Conservation (phyloP, 768 basidiomycete species). For the Tephrocybe sp. region DNA sequence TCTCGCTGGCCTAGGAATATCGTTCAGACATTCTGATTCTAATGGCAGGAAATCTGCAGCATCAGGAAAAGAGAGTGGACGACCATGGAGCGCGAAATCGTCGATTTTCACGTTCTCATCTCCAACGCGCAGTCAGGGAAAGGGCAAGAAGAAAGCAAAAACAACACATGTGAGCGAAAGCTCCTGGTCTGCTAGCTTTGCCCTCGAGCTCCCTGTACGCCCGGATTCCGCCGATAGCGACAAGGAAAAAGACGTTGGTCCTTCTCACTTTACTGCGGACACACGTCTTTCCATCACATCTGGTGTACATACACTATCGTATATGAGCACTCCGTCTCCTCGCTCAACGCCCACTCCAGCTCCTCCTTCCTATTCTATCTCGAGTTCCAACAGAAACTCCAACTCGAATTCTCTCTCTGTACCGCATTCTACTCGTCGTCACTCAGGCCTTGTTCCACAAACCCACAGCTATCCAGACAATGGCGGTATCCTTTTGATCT, state of each 20-base stretch:
- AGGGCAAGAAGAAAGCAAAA: conserved; percentile 34
- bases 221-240: conserved; percentile 23
- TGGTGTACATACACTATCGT: conserved; percentile 21
- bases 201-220: conserved; percentile 31
- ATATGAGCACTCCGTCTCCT: conserved; percentile 21
- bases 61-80: conserved; percentile 13
- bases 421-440: conserved; percentile 25
- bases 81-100: conserved; percentile 22
- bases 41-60: conserved; percentile 18
- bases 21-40: conserved; percentile 38
- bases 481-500: conserved; percentile 18
- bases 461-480: conserved; percentile 15
- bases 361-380: conserved; percentile 29
- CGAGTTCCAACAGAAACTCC: conserved; percentile 21
- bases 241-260: conserved; percentile 18
- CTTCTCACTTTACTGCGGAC: conserved; percentile 6
- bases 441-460: conserved; percentile 15
- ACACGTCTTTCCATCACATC: conserved; percentile 8
- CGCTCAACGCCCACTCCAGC: conserved; percentile 15
- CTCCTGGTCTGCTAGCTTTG: conserved; percentile 33
- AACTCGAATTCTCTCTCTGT: conserved; percentile 13
- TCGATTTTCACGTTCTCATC: conserved; percentile 22
- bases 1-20: conserved; percentile 31
- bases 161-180: conserved; percentile 22
- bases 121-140: conserved; percentile 26